Evolutionary conservation across 805 yeast genomes (phyloP).

Genomic region (Metschnikowia lochheadii): DNA sequence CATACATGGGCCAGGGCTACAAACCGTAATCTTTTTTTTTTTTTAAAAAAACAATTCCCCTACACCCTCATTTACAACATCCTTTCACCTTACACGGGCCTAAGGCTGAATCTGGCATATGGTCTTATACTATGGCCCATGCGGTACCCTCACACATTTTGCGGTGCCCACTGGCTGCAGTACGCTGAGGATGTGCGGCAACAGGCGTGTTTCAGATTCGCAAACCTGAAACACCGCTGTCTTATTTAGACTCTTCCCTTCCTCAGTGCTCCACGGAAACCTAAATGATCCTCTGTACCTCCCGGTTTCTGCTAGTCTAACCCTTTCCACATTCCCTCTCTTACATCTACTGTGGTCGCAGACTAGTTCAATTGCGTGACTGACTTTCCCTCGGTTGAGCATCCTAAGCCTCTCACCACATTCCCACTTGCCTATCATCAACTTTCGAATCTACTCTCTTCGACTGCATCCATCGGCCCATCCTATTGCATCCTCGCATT

Average conservation of each 20-base stretch:
- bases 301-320: slow-evolving; percentile 1
- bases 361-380: neutral
- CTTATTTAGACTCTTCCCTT: slow-evolving; percentile 12
- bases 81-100: too few species aligned
- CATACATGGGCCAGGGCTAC: neutral
- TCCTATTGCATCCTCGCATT: neutral
- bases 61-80: too few species aligned
- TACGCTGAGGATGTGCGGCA: slow-evolving; percentile 9
- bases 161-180: slow-evolving; percentile 7
- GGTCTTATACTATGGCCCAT: neutral
- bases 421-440: neutral
- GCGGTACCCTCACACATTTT: slow-evolving; percentile 8
- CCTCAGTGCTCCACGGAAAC: slow-evolving; percentile 2
- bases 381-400: neutral
- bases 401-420: neutral
- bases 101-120: neutral
- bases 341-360: neutral
- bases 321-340: neutral
- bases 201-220: slow-evolving; percentile 15
- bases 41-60: too few species aligned
- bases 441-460: neutral
- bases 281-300: neutral
- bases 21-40: neutral
- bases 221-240: slow-evolving; percentile 13
- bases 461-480: neutral